A percentile compares a stretch with the other conserved stretches of the same genome.
These are phyloP conservation scores for Apiotrichum porosum DNA, from an alignment of 1,284 basidiomycete species.

Conservation along the genomic window DNA sequence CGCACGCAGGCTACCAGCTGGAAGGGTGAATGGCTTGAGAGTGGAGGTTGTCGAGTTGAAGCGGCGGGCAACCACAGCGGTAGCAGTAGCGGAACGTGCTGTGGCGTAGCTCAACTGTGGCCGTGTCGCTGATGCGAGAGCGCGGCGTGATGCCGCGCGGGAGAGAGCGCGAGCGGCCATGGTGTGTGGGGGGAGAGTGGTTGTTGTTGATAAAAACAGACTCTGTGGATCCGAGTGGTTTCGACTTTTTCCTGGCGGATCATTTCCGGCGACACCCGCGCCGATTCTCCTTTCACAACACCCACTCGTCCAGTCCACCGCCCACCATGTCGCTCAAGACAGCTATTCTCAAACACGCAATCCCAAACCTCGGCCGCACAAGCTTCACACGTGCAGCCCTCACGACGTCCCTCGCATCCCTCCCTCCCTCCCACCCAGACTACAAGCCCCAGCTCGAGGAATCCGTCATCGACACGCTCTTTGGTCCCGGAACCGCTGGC, in stretches of 20 bases:
- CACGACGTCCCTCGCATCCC: constrained; percentile 16
- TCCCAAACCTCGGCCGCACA: constrained; percentile 29
- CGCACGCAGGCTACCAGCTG: constrained; percentile 1
- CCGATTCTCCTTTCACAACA: not conserved
- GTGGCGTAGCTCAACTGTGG: not conserved
- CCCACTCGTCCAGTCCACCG: not conserved
- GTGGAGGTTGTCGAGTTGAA: not conserved
- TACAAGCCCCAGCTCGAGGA: constrained; percentile 3
- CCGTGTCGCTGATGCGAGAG: not conserved
- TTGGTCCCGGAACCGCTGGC: constrained; percentile 26
- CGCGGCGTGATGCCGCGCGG: not conserved
- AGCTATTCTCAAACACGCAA: constrained; percentile 27
- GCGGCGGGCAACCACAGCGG: too few species aligned
- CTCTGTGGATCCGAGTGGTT: too few species aligned
- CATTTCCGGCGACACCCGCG: not conserved
- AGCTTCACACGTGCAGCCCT: constrained; percentile 42
- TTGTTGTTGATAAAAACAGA: not conserved
- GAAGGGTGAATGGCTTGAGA: constrained; percentile 8
- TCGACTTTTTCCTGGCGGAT: not conserved
- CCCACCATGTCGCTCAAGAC: constrained; percentile 33
- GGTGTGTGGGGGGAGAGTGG: not conserved
- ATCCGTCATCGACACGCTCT: constrained; percentile 35
- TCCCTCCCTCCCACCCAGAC: constrained; percentile 7
- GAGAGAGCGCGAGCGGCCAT: constrained; percentile 1
- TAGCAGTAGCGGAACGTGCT: too few species aligned